These are phyloP conservation scores for Brachypodium distachyon DNA, from an alignment of 202 grass and related monocot species.

Conservation along the genomic window DNA sequence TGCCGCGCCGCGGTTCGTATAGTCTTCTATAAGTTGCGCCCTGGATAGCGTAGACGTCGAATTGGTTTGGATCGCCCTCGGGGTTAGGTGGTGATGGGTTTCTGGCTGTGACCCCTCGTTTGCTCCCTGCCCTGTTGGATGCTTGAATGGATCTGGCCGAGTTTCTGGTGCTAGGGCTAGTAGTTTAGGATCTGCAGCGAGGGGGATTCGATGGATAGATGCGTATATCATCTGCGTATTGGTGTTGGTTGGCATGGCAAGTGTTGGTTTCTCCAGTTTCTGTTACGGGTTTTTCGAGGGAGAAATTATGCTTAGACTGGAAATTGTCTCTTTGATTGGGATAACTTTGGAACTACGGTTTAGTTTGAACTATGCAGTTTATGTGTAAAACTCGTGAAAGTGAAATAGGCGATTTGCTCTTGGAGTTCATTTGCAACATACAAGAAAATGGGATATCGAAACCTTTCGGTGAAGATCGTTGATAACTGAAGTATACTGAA, in stretches of 20 bases:
- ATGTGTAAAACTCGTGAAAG: neutral
- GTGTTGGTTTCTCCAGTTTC: neutral
- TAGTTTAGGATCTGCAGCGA: neutral
- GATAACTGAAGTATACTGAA: neutral
- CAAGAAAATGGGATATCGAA: neutral
- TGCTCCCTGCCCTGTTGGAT: neutral
- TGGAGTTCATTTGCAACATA: neutral
- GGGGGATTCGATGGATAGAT: neutral
- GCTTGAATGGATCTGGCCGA: conserved; percentile 21
- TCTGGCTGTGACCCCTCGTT: neutral
- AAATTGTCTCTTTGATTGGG: neutral
- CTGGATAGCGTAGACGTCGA: neutral
- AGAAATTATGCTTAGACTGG: neutral
- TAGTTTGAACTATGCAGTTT: neutral
- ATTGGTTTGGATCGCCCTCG: neutral
- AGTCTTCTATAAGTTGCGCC: neutral
- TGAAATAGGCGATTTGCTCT: neutral
- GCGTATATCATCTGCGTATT: neutral
- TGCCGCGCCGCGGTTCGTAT: neutral
- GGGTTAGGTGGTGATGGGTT: neutral
- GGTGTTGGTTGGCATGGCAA: neutral
- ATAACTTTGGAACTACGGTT: neutral
- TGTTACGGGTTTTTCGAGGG: neutral
- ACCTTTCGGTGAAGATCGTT: neutral
- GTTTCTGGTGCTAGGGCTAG: neutral